Base-by-base conservation (phyloP, 257 asterid genomes). In the Leonotis leonurus region DNA sequence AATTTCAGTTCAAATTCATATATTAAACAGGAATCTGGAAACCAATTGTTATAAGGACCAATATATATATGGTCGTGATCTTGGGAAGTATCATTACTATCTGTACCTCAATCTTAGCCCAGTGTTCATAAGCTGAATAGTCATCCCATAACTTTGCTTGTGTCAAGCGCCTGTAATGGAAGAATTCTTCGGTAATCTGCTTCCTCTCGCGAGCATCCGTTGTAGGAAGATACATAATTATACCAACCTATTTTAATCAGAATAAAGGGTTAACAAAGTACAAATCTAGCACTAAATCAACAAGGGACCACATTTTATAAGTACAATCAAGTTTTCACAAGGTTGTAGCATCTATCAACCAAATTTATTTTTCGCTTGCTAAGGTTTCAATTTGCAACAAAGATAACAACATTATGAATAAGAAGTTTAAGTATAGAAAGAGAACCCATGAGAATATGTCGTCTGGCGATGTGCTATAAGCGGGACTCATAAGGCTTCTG, bases 191-290 rank as follows among this genome's bases (percentile, higher is more conserved):
- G 0, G 95, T 93, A 51, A 93, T 89, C 54, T 82, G 73, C 78
- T 83, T 93, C 70, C 99, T 79, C 75, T 85, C 80, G 30, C 97
- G 90, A 62, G 92, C 78, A 72, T 93, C 99, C 71, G 27, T 57
- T 29, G 99, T 87, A 13, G 99, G 99, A 62, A 93, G 97, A 85
- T 93, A 93, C 97, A 93, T 93, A 30, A 93, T 93, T 64, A 93
- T 87, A 60, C 99, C 99, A 68, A 93, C 90, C 99, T 93, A 78
- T 64, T 66, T 66, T 16, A 29, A 8, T 1, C 5, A 37, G 64
- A 27, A 20, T 3, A 41, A 41, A 41, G 6, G 0, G 18, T 20
- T 36, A 44, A 50, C 14, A 44, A 39, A 22, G 10, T 30, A 24
- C 17, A 32, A 73, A 63, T 46, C 52, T 55, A 29, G 50, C 40